Percentiles rank a stretch among this genome's conserved stretches.
These are phyloP conservation scores for Talaromyces sp. DNA, from an alignment of 2,329 filamentous ascomycete genomes.

Conservation along the genomic window DNA sequence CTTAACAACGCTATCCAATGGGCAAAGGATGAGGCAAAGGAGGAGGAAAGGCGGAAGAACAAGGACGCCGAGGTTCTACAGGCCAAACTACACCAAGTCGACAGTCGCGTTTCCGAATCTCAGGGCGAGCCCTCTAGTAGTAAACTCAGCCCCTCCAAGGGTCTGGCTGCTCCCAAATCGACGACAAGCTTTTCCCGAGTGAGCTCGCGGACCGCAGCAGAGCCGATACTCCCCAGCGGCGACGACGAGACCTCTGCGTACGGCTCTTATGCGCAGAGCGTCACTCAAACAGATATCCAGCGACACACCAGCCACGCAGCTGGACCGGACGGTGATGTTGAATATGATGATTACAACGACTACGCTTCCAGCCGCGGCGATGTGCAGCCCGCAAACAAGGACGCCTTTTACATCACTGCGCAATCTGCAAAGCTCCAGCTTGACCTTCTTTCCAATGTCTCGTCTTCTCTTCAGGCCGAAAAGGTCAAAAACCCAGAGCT, in stretches of 20 bases:
- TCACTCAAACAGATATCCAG: constrained; percentile 45
- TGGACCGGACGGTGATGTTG: constrained; percentile 56
- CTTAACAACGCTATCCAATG: constrained; percentile 98
- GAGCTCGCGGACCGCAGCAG: constrained; percentile 44
- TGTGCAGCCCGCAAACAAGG: constrained; percentile 69
- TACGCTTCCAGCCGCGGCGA: constrained; percentile 70
- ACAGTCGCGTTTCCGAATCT: constrained; percentile 45
- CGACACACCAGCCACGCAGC: constrained; percentile 41
- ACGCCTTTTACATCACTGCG: constrained; percentile 94
- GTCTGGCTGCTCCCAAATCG: constrained; percentile 26
- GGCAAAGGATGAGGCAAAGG: constrained; percentile 93
- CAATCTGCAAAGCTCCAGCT: constrained; percentile 91
- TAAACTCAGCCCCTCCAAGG: background rate
- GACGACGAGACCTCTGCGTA: constrained; percentile 52
- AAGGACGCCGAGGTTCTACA: constrained; percentile 72
- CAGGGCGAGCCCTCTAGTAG: constrained; percentile 27
- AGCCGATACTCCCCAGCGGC: constrained; percentile 36
- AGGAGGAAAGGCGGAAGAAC: constrained; percentile 73
- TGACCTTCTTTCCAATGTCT: constrained; percentile 81
- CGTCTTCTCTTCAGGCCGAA: constrained; percentile 72
- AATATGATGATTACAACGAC: constrained; percentile 73
- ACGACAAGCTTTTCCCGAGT: constrained; percentile 40
- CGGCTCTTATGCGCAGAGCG: constrained; percentile 54
- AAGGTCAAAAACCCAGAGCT: constrained; percentile 63
- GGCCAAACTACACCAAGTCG: constrained; percentile 70